These are phyloP conservation scores for Kodamaea laetipori DNA, from an alignment of 805 yeast species.

Conservation along the genomic window DNA sequence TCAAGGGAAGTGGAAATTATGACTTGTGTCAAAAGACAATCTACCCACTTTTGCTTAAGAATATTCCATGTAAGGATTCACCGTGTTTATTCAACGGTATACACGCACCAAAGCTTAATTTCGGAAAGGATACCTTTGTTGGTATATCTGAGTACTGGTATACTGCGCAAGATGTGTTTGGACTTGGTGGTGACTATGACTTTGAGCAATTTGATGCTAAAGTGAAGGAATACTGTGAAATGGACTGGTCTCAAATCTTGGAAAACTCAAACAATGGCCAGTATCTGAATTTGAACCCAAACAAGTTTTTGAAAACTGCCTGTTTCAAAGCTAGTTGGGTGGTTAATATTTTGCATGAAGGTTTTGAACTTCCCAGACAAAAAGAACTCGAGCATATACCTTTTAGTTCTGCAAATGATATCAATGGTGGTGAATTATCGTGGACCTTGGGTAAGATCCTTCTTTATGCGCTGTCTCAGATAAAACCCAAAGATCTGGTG, in stretches of 20 bases:
- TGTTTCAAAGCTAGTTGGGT: constrained; percentile 98
- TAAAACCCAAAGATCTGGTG: constrained; percentile 26
- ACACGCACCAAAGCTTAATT: constrained; percentile 88
- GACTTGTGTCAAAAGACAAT: constrained; percentile 69
- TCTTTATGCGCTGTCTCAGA: constrained; percentile 75
- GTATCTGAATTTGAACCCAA: constrained; percentile 58
- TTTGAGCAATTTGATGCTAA: constrained; percentile 65
- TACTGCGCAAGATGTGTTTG: constrained; percentile 88
- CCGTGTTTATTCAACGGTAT: constrained; percentile 96
- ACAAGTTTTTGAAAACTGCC: constrained; percentile 59
- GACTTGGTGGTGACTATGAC: constrained; percentile 86
- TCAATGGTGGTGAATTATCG: constrained; percentile 83
- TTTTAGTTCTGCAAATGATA: constrained; percentile 78
- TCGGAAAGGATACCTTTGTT: constrained; percentile 75
- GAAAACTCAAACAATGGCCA: constrained; percentile 54
- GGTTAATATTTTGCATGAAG: constrained; percentile 83
- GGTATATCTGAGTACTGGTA: constrained; percentile 98
- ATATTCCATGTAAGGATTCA: constrained; percentile 78
- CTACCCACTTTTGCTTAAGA: constrained; percentile 75
- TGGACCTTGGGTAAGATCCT: constrained; percentile 95
- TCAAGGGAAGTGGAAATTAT: constrained; percentile 79
- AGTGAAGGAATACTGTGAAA: constrained; percentile 72
- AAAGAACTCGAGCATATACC: constrained; percentile 47
- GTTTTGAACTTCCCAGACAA: constrained; percentile 79
- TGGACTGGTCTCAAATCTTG: constrained; percentile 64